Conservation (phyloP, 164 flowering plant genomes). For the Magnolia sinica region DNA sequence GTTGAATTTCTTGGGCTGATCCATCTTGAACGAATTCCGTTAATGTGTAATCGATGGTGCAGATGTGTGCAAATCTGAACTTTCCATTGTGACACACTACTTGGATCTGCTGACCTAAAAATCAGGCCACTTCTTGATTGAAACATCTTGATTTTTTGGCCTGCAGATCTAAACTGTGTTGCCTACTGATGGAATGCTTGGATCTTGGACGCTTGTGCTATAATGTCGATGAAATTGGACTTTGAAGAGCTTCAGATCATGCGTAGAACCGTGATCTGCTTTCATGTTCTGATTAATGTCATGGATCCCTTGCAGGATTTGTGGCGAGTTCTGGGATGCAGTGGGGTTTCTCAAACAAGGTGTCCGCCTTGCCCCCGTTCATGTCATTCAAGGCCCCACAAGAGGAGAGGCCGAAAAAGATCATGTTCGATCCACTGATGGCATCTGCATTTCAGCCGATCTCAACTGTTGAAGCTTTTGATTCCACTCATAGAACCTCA, state of each 20-base stretch:
- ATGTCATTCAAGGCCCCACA: constrained; percentile 37
- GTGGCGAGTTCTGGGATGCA: constrained; percentile 30
- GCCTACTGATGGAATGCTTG: neutral
- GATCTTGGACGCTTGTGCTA: neutral
- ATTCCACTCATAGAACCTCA: constrained; percentile 21
- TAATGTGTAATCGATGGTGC: no score
- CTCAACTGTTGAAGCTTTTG: constrained; percentile 28
- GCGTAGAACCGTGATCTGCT: neutral
- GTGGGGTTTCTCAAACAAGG: constrained; percentile 53
- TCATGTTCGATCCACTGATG: constrained; percentile 23
- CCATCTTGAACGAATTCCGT: no score
- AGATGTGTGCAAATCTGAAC: no score
- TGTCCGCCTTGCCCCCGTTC: constrained; percentile 42
- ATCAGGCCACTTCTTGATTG: neutral
- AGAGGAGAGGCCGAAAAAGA: constrained; percentile 42
- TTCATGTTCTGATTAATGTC: neutral
- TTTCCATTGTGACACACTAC: no score
- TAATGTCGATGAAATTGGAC: neutral
- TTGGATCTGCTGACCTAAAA: no score
- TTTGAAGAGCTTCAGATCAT: neutral
- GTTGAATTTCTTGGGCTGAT: no score
- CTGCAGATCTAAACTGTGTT: neutral
- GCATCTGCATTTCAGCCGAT: constrained; percentile 34
- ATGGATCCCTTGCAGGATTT: constrained; percentile 26
- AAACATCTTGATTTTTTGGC: neutral